Evolutionary conservation across 768 basidiomycete species (phyloP).

Genomic region (Kwoniella pini): DNA sequence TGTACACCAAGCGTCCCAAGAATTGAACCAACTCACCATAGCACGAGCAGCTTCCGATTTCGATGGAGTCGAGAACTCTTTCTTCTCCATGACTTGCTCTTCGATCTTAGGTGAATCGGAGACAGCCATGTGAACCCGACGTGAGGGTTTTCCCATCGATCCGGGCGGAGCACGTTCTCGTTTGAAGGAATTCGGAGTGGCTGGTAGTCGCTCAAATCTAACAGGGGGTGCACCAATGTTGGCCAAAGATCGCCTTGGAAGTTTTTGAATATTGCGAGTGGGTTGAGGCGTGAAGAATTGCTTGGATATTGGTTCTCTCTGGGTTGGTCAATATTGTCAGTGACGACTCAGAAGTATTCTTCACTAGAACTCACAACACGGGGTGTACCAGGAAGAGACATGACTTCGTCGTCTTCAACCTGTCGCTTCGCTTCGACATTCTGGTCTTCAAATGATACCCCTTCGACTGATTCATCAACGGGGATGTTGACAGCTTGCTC

Average conservation of each 20-base stretch:
- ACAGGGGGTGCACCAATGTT: constrained; percentile 39
- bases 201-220: constrained; percentile 26
- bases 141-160: constrained; percentile 32
- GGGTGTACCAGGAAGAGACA: constrained; percentile 20
- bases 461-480: constrained; percentile 3
- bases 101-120: neutral
- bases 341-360: neutral
- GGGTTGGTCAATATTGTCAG: neutral
- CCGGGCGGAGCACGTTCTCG: constrained; percentile 25
- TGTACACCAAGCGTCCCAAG: neutral
- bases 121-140: constrained; percentile 9
- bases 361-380: constrained; percentile 1
- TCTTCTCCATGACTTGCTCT: constrained; percentile 8
- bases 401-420: constrained; percentile 13
- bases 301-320: constrained; percentile 17
- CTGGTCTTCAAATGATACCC: neutral
- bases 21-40: constrained; percentile 8
- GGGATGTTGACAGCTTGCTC: constrained; percentile 6
- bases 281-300: constrained; percentile 50
- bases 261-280: constrained; percentile 14
- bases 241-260: constrained; percentile 37
- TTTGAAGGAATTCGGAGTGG: constrained; percentile 24
- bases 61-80: constrained; percentile 4
- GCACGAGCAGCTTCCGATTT: constrained; percentile 12
- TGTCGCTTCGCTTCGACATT: constrained; percentile 1